Evolutionary conservation across 441 rosid species (phyloP), one percentile per base, ranked within the genome.

Genomic region (Macaranga tanarius): DNA sequence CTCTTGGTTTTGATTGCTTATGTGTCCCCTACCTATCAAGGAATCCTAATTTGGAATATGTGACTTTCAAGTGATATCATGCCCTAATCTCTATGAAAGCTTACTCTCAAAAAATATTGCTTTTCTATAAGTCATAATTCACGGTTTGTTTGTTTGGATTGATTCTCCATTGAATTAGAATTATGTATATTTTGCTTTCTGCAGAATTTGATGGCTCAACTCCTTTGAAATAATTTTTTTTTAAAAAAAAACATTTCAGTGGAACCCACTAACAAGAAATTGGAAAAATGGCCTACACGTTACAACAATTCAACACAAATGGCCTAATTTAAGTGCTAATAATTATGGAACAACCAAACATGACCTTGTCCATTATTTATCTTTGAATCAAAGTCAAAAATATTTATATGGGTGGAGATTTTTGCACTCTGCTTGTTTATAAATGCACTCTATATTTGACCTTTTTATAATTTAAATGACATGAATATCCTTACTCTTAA

Each of bases 311-410:
- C 69, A 25, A 48, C 45, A 22, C 8, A 31, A 20, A 62, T 54
- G 81, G 75, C 59, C 74, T 74, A 71, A 50, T 67, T 68, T 28
- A 44, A 78, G 51, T 63, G 17, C 22, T 71, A 62, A 60, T 54
- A 63, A 77, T 79, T 64, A 73, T 26, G 71, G 73, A 40, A 52
- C 57, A 72, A 64, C 73, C 76, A 65, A 82, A 74, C 74, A 59
- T 69, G 75, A 19, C 70, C 72, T 67, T 55, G 48, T 62, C 31
- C 65, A 63, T 77, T 78, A 72, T 69, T 79, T 74, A 70, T 73
- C 79, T 79, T 83, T 65, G 74, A 83, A 77, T 77, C 71, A 52
- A 83, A 79, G 77, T 69, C 76, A 73, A 34, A 34, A 34, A 34
- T 1, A 34, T n/a, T n/a, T n/a, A n/a, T n/a, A n/a, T n/a, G n/a